Evolutionary conservation across 75 land plant species (phyloP), one percentile per base, ranked within the genome.

Genomic region (Adiantum capillusveneris): DNA sequence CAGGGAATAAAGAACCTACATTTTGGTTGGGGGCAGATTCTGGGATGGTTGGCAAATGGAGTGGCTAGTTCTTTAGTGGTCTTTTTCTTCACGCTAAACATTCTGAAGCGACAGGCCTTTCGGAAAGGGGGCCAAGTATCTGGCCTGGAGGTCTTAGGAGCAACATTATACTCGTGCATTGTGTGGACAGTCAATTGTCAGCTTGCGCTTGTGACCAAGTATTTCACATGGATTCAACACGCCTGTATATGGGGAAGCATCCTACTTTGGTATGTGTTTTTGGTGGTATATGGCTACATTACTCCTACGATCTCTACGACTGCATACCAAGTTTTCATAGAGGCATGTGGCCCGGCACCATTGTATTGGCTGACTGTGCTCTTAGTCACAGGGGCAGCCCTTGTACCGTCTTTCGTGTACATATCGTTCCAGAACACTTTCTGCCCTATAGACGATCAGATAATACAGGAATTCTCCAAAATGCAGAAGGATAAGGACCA

Each of bases 141-240:
- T 48, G 51, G 68, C 30, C 26, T 65, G 42, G 68, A 70, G 26
- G 73, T 41, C 37, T 43, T 70, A 22, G 73, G 73, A 17, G 50
- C 68, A 24, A 49, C 54, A 45, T 53, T 70, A 57, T 70, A 64
- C 53, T 63, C 73, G 2, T 58, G 59, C 11, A 26, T 70, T 16
- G 58, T 64, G n/a, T 58, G 49, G 44, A 66, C 57, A 43, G 54
- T 65, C 1, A 64, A 56, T 21, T 46, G 79, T 21, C 75, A 71
- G 7, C 72, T 74, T 17, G 72, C 59, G 0, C 72, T 83, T 19
- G 61, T 67, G 20, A 62, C 80, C 39, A 78, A 70, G 63, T 85
- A 89, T 68, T 89, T 89, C 77, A 85, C 82, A 9, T 81, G 81
- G 82, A 85, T 89, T 58, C 84, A 85, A 25, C 86, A 85, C 51